Base-by-base conservation (phyloP, 768 basidiomycete genomes). In the Leccinum longicurvipes region DNA sequence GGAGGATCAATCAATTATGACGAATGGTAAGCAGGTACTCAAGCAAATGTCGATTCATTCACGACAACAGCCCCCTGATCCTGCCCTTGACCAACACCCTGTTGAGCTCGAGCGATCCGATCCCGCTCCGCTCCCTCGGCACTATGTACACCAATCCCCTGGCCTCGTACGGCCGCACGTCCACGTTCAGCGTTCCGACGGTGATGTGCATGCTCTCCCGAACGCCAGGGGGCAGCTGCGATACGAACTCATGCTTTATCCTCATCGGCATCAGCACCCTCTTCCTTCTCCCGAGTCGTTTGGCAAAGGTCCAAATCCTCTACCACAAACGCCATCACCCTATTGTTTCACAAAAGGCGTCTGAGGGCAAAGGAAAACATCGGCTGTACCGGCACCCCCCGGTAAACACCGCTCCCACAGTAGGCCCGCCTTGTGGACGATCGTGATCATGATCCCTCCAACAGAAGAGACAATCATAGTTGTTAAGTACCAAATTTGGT, bases 271-370 rank as follows among this genome's bases (percentile, higher is more conserved):
- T n/a, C n/a, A n/a, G n/a, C n/a, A n/a, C n/a, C n/a, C n/a, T 66
- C 65, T 4, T 60, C 65, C 14, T n/a, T n/a, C n/a, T n/a, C n/a
- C n/a, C n/a, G n/a, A n/a, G n/a, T n/a, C 63, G 75, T 1, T 70
- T 59, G 6, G 66, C 71, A n/a, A 4, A 82, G 65, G 6, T 60
- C 56, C 10, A 97, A 57, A 47, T 83, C 77, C 2, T 85, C 84
- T 27, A 97, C 81, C 0, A 84, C 82, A 9, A 90, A 64, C 3
- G 89, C 87, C 90, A 98, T 93, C 8, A 93, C 82, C 27, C 87
- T 73, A 21, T 80, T 80, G 61, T 94, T 82, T 83, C 88, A 93
- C 10, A 94, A 71, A 12, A 96, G 69, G 50, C 78, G 69, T 5
- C 79, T 79, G 15, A 97, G 74, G 29, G 68, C 75, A 60, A 88